Percentiles rank a stretch among this genome's conserved stretches.
These are phyloP conservation scores for Sonneratia caseolaris DNA, from an alignment of 345 rosid genomes.

Conservation along the genomic window DNA sequence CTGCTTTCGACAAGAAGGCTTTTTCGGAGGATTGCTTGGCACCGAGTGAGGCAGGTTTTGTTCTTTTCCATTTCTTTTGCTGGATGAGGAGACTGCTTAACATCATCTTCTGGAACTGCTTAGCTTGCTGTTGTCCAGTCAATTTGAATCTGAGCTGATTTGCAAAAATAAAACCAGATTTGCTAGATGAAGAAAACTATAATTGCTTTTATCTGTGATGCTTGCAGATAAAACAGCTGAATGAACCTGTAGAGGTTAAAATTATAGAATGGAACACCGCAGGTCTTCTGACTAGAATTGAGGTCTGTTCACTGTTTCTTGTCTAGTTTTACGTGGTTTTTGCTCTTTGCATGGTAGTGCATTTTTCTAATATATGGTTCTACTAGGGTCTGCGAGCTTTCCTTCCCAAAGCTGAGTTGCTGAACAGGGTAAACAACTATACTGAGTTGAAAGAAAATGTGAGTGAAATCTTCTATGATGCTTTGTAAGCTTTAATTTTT, in stretches of 20 bases:
- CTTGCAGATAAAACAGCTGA: conserved; percentile 65
- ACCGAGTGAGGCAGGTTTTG: conserved; percentile 98
- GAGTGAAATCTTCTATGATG: conserved; percentile 13
- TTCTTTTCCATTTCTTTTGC: conserved; percentile 14
- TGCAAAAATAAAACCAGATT: not conserved
- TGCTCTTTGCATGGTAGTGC: not conserved
- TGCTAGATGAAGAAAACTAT: not conserved
- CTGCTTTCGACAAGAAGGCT: conserved; percentile 71
- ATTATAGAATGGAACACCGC: conserved; percentile 89
- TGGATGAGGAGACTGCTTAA: not conserved
- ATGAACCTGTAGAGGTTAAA: conserved; percentile 73
- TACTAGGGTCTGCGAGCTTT: conserved; percentile 77
- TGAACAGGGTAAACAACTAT: conserved; percentile 65
- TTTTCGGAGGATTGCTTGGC: conserved; percentile 72
- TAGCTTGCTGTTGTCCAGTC: not conserved
- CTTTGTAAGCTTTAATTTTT: not conserved
- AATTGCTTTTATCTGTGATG: not conserved
- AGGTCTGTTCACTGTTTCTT: conserved; percentile 32
- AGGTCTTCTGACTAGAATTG: conserved; percentile 78
- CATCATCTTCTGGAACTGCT: not conserved
- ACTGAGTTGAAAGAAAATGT: conserved; percentile 87
- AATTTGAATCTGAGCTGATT: not conserved
- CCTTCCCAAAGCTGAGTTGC: conserved; percentile 71
- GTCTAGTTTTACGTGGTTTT: not conserved
- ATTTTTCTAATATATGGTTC: conserved; percentile 13